These are phyloP conservation scores for Carex parvula DNA, from an alignment of 176 grass and related monocot species.

Conservation along the genomic window DNA sequence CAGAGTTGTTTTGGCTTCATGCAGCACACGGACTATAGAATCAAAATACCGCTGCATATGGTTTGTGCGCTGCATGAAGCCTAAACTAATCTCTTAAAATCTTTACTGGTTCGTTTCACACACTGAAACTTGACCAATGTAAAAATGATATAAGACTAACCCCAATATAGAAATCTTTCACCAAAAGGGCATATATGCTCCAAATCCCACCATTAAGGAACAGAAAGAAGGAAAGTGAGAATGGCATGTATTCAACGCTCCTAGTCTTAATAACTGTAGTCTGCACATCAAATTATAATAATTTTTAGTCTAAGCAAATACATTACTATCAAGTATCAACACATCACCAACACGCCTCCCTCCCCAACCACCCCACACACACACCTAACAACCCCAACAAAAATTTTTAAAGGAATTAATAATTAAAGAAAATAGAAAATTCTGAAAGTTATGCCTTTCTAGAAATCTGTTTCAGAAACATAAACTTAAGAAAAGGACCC, in stretches of 20 bases:
- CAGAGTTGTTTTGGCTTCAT: too few species aligned
- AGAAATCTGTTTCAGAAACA: neutral
- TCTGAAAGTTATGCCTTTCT: neutral
- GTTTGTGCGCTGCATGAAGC: too few species aligned
- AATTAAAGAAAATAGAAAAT: neutral
- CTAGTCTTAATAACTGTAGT: constrained; percentile 41
- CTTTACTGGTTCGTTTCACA: neutral
- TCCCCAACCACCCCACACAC: neutral
- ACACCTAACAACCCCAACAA: neutral
- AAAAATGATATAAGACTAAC: constrained; percentile 23
- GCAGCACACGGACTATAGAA: too few species aligned
- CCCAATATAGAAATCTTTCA: constrained; percentile 64
- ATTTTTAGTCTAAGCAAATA: neutral
- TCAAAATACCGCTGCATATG: too few species aligned
- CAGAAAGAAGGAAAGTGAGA: constrained; percentile 77
- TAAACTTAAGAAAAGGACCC: neutral
- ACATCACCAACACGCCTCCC: neutral
- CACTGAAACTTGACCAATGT: too few species aligned
- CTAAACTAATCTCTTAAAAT: too few species aligned
- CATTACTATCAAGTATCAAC: neutral
- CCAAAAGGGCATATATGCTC: constrained; percentile 55
- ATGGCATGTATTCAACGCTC: constrained; percentile 88
- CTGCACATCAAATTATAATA: constrained; percentile 30
- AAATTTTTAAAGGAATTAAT: neutral
- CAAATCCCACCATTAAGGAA: constrained; percentile 71